A percentile compares a stretch with the other conserved stretches of the same genome.
Evolutionary conservation across 306 rosid species (phyloP).

Genomic region (Prosopis cineraria): DNA sequence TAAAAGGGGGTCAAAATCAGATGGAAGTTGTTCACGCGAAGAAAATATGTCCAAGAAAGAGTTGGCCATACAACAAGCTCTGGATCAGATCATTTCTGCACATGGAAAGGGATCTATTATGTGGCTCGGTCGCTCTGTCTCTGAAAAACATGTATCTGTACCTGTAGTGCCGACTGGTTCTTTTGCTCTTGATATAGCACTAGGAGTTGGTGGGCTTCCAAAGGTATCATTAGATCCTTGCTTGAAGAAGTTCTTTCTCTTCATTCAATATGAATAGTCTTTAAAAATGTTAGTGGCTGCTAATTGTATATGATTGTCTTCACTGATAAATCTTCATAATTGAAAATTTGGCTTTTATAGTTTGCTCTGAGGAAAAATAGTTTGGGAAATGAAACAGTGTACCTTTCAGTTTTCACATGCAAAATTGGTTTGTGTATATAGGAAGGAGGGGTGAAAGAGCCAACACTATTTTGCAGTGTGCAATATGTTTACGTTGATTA

Average conservation of each 20-base stretch:
- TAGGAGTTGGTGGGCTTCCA: constrained; percentile 88
- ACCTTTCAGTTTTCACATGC: background rate
- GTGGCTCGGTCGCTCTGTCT: constrained; percentile 85
- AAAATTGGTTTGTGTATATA: background rate
- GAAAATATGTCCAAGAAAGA: constrained; percentile 82
- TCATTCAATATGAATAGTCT: constrained; percentile 17
- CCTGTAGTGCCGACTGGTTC: constrained; percentile 89
- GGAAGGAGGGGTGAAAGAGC: background rate
- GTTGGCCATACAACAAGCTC: constrained; percentile 75
- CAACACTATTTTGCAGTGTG: constrained; percentile 7
- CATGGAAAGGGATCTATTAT: constrained; percentile 92
- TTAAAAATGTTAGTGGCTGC: background rate
- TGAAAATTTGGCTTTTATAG: background rate
- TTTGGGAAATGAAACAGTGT: background rate
- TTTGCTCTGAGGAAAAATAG: background rate
- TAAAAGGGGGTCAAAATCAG: constrained; percentile 64
- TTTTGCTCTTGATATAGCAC: constrained; percentile 77
- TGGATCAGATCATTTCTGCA: constrained; percentile 85
- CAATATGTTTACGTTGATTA: constrained; percentile 8
- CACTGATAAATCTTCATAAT: constrained; percentile 3
- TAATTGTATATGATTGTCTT: background rate
- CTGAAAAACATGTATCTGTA: constrained; percentile 61
- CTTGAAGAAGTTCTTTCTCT: constrained; percentile 22
- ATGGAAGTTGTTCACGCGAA: constrained; percentile 69
- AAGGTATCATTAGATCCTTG: constrained; percentile 60